Evolutionary conservation across 2,329 filamentous ascomycete species (phyloP), one percentile per base, ranked within the genome.

Genomic region (Penicillium sclerotigenum): DNA sequence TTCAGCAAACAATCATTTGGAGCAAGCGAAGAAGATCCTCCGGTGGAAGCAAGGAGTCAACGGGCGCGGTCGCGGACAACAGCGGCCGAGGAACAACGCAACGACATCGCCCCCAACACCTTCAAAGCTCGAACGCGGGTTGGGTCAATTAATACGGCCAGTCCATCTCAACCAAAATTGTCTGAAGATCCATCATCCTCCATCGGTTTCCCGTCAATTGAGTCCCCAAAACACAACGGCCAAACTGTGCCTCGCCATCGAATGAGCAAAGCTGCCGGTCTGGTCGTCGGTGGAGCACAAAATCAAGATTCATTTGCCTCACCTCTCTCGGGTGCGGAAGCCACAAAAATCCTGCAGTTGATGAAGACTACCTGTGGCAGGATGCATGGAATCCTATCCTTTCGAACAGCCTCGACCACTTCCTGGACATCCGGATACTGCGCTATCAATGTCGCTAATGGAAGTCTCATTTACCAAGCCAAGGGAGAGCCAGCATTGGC

Each of bases 381-480:
- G 54, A 80, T 80, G 78, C 78, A 80, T 64, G 78, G 78, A 26
- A 79, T 80, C 47, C 72, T 80, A n/a, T 80, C 76, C 37, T 80
- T 80, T 64, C 73, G 78, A 47, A 75, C 71, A 11, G 68, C 76
- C 24, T 68, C 72, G 26, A 74, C 71, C 28, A 69, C 69, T 36
- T 65, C 77, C 42, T 80, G 78, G 78, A 76, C 76, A 36, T 79
- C 77, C 11, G 78, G 78, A 29, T 80, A 80, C 57, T 80, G 78
- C 65, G 77, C 78, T 18, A 80, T 80, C 57, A 80, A 80, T 59
- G 78, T 80, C 52, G 76, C 77, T 28, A 76, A 75, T 9, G 78
- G 78, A 40, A 79, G 77, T 63, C 63, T 80, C 31, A 79, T 80
- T 34, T 80, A 79, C 57, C 78, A 80, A 61, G 76, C 77, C 3